Percentiles rank a stretch among this genome's conserved stretches.
These are phyloP conservation scores for Bertia moriformis DNA, from an alignment of 2,329 filamentous ascomycete genomes.

Conservation along the genomic window DNA sequence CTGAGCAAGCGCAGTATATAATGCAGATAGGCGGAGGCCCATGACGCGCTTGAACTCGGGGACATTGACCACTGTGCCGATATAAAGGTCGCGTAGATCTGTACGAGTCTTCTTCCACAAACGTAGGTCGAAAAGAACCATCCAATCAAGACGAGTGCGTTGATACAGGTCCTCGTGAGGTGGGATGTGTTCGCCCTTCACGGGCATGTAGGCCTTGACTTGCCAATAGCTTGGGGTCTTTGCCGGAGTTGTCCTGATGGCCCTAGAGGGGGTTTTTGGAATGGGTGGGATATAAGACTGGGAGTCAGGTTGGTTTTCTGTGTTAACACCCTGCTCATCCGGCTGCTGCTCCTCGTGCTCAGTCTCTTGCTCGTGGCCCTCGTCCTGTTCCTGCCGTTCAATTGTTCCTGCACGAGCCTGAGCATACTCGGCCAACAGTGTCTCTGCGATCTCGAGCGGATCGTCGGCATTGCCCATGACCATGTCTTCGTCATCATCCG, in stretches of 20 bases:
- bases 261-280: constrained; percentile 6
- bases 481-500: background rate
- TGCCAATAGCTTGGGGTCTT: constrained; percentile 73
- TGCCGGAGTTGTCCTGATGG: constrained; percentile 30
- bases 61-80: constrained; percentile 88
- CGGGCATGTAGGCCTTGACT: constrained; percentile 60
- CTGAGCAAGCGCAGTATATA: constrained; percentile 88
- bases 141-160: constrained; percentile 79
- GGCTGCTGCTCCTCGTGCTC: background rate
- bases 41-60: constrained; percentile 92
- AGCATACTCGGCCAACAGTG: background rate
- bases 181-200: constrained; percentile 43
- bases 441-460: background rate
- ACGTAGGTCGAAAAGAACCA: constrained; percentile 84
- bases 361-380: background rate
- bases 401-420: background rate
- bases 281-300: background rate
- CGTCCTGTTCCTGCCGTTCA: background rate
- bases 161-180: constrained; percentile 78
- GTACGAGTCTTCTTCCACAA: constrained; percentile 95
- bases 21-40: constrained; percentile 79
- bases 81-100: constrained; percentile 82
- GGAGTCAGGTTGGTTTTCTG: background rate
- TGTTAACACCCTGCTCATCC: background rate
- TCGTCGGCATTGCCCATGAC: background rate